Conservation (phyloP, 2,329 filamentous ascomycete genomes). For the Dactylonectria estremocensis region DNA sequence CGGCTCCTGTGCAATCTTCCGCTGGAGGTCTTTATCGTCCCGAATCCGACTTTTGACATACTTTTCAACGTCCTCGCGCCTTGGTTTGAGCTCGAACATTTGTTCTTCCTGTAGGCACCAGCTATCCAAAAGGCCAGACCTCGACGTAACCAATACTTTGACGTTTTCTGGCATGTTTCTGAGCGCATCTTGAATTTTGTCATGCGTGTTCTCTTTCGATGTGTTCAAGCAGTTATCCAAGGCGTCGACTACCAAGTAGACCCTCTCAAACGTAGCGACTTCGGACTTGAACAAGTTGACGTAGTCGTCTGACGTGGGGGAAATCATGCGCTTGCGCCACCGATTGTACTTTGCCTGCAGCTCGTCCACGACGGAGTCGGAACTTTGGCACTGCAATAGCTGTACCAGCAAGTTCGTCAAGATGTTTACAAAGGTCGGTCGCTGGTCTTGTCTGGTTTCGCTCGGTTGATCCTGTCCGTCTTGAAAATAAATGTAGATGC, state of each 20-base stretch:
- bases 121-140: not conserved
- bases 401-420: not conserved
- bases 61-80: not conserved
- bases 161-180: not conserved
- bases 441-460: not conserved
- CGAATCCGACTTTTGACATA: not conserved
- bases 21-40: not conserved
- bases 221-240: not conserved
- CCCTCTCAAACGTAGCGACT: not conserved
- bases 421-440: not conserved
- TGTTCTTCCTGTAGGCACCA: not conserved
- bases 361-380: not conserved
- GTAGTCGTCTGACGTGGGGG: not conserved
- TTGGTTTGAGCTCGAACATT: not conserved
- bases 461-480: not conserved
- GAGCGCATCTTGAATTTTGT: not conserved
- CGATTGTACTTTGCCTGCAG: not conserved
- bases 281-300: not conserved
- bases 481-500: constrained; percentile 5
- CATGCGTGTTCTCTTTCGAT: not conserved
- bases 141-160: not conserved
- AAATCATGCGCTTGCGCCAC: not conserved
- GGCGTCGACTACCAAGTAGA: not conserved
- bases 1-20: not conserved
- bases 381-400: not conserved